Evolutionary conservation across 495 filamentous ascomycete genomes (phyloP).

Genomic region (Lineolata rhizophorae): DNA sequence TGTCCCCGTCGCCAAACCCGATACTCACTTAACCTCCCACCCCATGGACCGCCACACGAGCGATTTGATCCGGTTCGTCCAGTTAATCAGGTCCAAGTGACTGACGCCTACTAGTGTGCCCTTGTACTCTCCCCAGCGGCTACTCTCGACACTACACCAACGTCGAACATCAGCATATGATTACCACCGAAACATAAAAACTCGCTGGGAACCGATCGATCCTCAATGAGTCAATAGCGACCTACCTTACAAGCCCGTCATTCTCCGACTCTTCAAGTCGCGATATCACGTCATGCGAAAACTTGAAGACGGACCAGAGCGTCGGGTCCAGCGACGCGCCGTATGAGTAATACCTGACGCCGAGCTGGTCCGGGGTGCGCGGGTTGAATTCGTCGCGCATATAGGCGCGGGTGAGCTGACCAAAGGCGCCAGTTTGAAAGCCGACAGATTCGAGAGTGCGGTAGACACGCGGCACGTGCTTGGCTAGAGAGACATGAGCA

Average conservation of each 20-base stretch:
- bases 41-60: constrained; percentile 44
- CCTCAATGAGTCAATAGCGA: constrained; percentile 1
- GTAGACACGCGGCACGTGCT: constrained; percentile 44
- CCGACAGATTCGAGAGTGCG: constrained; percentile 39
- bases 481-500: too few species aligned
- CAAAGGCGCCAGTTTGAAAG: constrained; percentile 63
- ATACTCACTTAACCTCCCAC: constrained; percentile 40
- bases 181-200: too few species aligned
- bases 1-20: background rate
- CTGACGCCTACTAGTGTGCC: constrained; percentile 75
- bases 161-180: too few species aligned
- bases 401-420: constrained; percentile 61
- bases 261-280: constrained; percentile 52
- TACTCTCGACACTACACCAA: constrained; percentile 44
- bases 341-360: constrained; percentile 83
- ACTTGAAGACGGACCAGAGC: constrained; percentile 51
- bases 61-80: constrained; percentile 70
- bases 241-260: constrained; percentile 54
- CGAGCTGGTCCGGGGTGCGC: constrained; percentile 44
- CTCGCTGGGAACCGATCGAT: too few species aligned
- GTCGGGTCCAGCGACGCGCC: constrained; percentile 50
- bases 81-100: constrained; percentile 89
- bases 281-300: constrained; percentile 47
- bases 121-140: constrained; percentile 78
- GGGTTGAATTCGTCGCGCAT: constrained; percentile 73